Evolutionary conservation across 371 early-diverging fungal species (phyloP), one percentile per base, ranked within the genome.

Genomic region (Coemansia sp.): DNA sequence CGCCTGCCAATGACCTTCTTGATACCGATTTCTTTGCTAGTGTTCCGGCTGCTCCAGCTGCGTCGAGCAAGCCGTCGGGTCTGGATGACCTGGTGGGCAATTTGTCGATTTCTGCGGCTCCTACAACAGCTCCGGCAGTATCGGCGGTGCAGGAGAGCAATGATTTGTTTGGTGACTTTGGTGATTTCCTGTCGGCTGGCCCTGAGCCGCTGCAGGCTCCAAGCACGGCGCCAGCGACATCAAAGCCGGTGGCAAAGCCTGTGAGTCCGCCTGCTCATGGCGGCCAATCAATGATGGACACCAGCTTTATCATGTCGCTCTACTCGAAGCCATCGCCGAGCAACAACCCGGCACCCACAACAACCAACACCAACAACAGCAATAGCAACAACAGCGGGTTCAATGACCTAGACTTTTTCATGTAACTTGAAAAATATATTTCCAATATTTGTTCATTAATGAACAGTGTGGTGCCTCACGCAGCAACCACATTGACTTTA

Each of bases 301-400:
- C 67, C 40, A 75, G 63, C 58, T 81, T 79, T 48, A 82, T 81
- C 56, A 68, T 81, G 68, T 81, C 81, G 16, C 72, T 81, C 11
- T 81, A 81, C 68, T 62, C 67, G 13, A 70, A 81, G 57, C 61
- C 50, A 7, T n/a, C 66, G 3, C 51, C 64, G 14, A 22, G 40
- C 29, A 71, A 55, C 14, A n/a, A 31, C 60, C 51, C 16, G 37
- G 29, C 26, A 22, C 66, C 51, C 11, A 54, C 55, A 48, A n/a
- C 59, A 31, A 37, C 45, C 24, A 26, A 39, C 37, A 37, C 40
- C 34, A 51, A 31, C 31, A 34, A 61, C 47, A 61, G 53, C 16
- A 26, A 39, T 27, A 37, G 39, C 34, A 51, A 24, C 31, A 34
- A 61, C 47, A 61, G 53, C 14, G 74, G 66, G 5, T 77, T 77